phyloP scores from a whole-genome alignment of 2,329 filamentous ascomycete genomes.

The Fusarium sororula region DNA sequence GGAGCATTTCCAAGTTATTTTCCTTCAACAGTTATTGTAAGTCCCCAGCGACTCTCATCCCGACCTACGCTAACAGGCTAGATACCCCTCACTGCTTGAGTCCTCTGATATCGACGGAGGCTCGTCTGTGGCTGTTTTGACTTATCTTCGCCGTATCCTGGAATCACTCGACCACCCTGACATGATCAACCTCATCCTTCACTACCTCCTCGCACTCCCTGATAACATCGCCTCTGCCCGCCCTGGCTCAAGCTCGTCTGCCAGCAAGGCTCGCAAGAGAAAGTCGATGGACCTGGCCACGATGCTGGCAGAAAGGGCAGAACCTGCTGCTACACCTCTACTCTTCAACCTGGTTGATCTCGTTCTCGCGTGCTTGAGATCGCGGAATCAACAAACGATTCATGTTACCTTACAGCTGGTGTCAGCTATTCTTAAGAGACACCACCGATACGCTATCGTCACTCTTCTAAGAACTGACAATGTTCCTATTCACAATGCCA shows the following conservation, averaged over 20 bases:
- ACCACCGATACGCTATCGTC: conserved; percentile 85
- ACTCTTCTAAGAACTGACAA: conserved; percentile 76
- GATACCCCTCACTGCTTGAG: conserved; percentile 93
- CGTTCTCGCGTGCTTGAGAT: conserved; percentile 84
- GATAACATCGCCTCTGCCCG: conserved; percentile 56
- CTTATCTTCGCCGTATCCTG: conserved; percentile 89
- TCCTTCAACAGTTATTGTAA: conserved; percentile 91
- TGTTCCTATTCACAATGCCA: conserved; percentile 61
- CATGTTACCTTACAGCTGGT: conserved; percentile 88
- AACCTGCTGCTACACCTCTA: conserved; percentile 78
- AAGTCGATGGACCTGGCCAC: conserved; percentile 90
- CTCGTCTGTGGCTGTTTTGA: conserved; percentile 94
- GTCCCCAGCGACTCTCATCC: conserved; percentile 42
- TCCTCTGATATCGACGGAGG: conserved; percentile 97
- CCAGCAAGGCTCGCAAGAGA: conserved; percentile 78
- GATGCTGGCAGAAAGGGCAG: conserved; percentile 78
- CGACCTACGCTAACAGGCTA: conserved; percentile 47
- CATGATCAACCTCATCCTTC: conserved; percentile 91
- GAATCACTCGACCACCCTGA: conserved; percentile 93
- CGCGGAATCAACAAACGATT: conserved; percentile 87
- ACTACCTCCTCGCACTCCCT: conserved; percentile 87
- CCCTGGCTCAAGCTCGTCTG: conserved; percentile 57
- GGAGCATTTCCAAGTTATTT: conserved; percentile 97
- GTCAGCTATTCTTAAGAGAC: conserved; percentile 84
- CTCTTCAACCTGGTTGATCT: conserved; percentile 95